phyloP scores from a whole-genome alignment of 2,329 filamentous ascomycete species.

The Colletotrichum sidae region DNA sequence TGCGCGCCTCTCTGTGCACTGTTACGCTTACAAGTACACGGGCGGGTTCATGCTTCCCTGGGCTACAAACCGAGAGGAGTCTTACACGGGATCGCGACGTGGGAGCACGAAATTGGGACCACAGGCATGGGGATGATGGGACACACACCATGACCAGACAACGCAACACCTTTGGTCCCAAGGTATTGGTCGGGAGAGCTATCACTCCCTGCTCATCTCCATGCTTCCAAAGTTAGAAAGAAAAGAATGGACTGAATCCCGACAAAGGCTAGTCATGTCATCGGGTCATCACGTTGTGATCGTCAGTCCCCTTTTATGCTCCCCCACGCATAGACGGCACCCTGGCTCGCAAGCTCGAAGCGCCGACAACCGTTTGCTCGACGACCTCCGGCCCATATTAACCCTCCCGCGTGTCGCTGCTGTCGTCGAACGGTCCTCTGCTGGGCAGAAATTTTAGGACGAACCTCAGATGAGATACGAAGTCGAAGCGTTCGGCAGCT shows the following conservation, averaged over 20 bases:
- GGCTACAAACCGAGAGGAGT: constrained; percentile 12
- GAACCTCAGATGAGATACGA: constrained; percentile 18
- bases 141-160: constrained; percentile 8
- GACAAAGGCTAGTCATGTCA: constrained; percentile 35
- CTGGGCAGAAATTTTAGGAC: constrained; percentile 24
- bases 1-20: constrained; percentile 9
- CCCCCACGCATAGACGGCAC: constrained; percentile 14
- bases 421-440: not conserved
- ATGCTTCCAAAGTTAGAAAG: constrained; percentile 30
- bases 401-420: constrained; percentile 11
- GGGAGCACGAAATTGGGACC: constrained; percentile 16
- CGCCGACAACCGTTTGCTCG: not conserved
- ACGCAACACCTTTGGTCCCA: constrained; percentile 23
- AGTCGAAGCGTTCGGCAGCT: not conserved
- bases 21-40: not conserved
- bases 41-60: constrained; percentile 14
- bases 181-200: not conserved
- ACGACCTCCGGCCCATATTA: constrained; percentile 2
- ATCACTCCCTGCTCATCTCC: not conserved
- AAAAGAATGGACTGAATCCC: constrained; percentile 21
- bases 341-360: constrained; percentile 8
- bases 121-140: constrained; percentile 20
- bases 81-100: not conserved
- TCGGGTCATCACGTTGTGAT: constrained; percentile 30
- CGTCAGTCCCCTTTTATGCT: constrained; percentile 32